Evolutionary conservation across 2,329 filamentous ascomycete species (phyloP).

Genomic region (Lasiodiplodia sp.): DNA sequence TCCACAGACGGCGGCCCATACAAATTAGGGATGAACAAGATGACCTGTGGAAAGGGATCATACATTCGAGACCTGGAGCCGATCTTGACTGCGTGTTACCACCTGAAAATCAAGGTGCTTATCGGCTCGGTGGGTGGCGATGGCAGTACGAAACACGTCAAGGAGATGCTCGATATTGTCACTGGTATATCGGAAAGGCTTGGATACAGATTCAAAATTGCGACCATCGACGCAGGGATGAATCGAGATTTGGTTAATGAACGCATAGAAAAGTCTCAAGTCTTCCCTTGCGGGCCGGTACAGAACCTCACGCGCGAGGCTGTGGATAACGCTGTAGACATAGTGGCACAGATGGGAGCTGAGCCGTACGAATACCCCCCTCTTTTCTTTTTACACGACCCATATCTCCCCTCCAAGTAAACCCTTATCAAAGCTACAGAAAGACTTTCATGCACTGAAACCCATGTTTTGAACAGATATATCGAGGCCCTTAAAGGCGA

Average conservation of each 20-base stretch:
- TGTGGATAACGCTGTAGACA: not conserved
- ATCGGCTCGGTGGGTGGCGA: constrained; percentile 58
- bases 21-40: constrained; percentile 41
- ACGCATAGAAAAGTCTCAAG: not conserved
- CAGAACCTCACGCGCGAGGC: not conserved
- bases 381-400: no score
- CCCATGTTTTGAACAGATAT: not conserved
- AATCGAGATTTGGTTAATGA: not conserved
- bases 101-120: constrained; percentile 49
- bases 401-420: no score
- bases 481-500: constrained; percentile 34
- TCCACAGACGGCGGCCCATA: constrained; percentile 44
- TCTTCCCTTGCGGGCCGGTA: not conserved
- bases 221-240: not conserved
- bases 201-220: not conserved
- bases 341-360: not conserved
- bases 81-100: constrained; percentile 44
- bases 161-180: constrained; percentile 51
- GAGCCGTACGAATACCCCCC: not conserved
- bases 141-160: constrained; percentile 55
- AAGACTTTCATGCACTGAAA: no score
- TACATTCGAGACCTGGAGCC: constrained; percentile 55
- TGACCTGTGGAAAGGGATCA: constrained; percentile 49
- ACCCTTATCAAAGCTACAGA: no score
- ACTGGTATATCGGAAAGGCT: no score